Conservation (phyloP, 2,329 filamentous ascomycete genomes). For the Purpureocillium takamizusanense region DNA sequence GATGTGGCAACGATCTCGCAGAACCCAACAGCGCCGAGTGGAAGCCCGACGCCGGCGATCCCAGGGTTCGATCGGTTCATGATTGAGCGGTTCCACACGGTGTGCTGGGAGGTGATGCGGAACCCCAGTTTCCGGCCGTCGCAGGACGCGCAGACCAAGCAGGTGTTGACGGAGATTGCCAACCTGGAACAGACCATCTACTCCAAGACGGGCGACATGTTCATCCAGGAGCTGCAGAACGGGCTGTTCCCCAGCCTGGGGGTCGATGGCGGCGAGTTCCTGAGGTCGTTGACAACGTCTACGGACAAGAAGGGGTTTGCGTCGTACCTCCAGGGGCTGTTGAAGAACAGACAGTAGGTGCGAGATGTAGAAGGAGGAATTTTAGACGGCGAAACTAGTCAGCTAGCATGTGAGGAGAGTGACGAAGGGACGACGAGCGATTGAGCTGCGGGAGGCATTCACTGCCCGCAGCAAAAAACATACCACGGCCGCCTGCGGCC, state of each 20-base stretch:
- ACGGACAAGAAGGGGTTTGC: constrained; percentile 54
- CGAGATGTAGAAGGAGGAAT: not conserved
- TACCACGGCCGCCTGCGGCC: constrained; percentile 1
- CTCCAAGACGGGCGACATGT: constrained; percentile 76
- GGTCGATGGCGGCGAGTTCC: constrained; percentile 50
- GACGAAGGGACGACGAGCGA: no score
- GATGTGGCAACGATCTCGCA: constrained; percentile 54
- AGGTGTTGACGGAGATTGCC: constrained; percentile 82
- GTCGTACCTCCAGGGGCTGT: constrained; percentile 51
- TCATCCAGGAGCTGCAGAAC: constrained; percentile 59
- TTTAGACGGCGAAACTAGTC: not conserved
- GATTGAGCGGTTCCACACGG: constrained; percentile 76
- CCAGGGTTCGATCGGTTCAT: constrained; percentile 90
- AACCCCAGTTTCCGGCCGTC: constrained; percentile 72
- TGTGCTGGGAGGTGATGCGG: constrained; percentile 82
- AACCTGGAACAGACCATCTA: constrained; percentile 83
- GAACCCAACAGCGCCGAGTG: constrained; percentile 39
- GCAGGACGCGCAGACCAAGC: constrained; percentile 75
- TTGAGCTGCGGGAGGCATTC: not conserved
- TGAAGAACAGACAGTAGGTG: constrained; percentile 34
- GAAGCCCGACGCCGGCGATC: constrained; percentile 49
- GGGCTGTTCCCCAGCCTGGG: constrained; percentile 57
- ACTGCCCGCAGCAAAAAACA: not conserved
- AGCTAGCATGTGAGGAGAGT: no score
- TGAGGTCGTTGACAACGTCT: constrained; percentile 48